Percentiles rank a stretch among this genome's conserved stretches.
phyloP scores from a whole-genome alignment of 345 rosid genomes.

The Murraya koenigii region DNA sequence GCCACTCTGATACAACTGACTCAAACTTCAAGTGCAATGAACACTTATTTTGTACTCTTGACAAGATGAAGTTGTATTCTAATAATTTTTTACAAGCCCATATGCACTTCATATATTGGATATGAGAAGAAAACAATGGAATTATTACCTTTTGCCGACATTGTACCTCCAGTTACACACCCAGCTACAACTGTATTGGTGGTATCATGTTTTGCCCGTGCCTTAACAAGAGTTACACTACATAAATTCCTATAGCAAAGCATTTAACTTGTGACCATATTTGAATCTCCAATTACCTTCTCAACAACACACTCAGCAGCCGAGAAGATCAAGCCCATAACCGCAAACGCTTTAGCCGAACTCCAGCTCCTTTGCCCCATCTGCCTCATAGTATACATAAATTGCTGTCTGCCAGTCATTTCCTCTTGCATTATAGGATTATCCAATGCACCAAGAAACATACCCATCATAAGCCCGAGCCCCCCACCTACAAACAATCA shows the following conservation, averaged over 20 bases:
- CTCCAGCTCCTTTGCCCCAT: slow-evolving; percentile 89
- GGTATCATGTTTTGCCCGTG: slow-evolving; percentile 83
- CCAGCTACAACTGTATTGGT: slow-evolving; percentile 84
- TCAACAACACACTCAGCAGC: slow-evolving; percentile 88
- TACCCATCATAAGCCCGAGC: slow-evolving; percentile 81
- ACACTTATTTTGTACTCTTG: not conserved
- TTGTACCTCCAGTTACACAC: slow-evolving; percentile 86
- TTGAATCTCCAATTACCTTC: slow-evolving; percentile 50
- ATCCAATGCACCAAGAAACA: slow-evolving; percentile 81
- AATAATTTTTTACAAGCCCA: not conserved
- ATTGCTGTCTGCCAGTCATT: slow-evolving; percentile 81
- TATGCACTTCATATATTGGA: not conserved
- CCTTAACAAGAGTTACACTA: slow-evolving; percentile 33
- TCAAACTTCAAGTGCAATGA: not conserved
- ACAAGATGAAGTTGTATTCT: not conserved
- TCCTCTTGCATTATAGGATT: slow-evolving; percentile 72
- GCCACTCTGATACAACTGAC: not conserved
- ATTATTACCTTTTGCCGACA: slow-evolving; percentile 76
- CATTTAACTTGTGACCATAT: not conserved
- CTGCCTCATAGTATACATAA: slow-evolving; percentile 64
- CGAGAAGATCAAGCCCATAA: slow-evolving; percentile 91
- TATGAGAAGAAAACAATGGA: slow-evolving; percentile 8
- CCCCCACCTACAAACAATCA: slow-evolving; percentile 73
- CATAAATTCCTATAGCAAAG: not conserved
- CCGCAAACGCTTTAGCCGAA: slow-evolving; percentile 81